Evolutionary conservation across 768 basidiomycete genomes (phyloP).

Genomic region (Boletus reticuloceps): DNA sequence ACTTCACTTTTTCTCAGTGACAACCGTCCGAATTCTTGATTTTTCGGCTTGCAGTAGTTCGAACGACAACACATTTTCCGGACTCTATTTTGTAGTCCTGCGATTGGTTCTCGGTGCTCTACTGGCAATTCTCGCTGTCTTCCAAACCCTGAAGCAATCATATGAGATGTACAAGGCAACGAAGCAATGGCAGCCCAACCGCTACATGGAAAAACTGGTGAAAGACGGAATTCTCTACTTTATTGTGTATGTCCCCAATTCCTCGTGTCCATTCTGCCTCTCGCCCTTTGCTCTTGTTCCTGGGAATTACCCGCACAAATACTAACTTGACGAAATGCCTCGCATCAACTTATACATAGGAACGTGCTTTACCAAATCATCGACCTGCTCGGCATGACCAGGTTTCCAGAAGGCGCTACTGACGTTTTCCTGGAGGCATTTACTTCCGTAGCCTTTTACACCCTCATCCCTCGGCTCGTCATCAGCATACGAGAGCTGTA

Average conservation of each 20-base stretch:
- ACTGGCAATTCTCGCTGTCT: background rate
- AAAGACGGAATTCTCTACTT: background rate
- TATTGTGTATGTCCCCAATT: background rate
- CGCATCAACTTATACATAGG: constrained; percentile 3
- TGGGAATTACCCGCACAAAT: no score
- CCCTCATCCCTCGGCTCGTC: background rate
- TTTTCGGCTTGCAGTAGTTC: background rate
- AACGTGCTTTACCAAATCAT: no score
- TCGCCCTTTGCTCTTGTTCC: no score
- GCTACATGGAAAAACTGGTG: background rate
- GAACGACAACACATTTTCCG: no score
- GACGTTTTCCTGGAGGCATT: no score
- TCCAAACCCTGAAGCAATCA: background rate
- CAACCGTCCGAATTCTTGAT: background rate
- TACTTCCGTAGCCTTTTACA: no score
- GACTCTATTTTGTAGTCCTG: background rate
- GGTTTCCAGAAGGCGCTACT: no score
- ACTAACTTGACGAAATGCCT: constrained; percentile 34
- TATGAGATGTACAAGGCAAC: background rate
- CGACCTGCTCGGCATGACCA: no score
- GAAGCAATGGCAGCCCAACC: background rate
- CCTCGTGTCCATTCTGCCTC: no score
- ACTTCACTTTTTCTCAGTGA: background rate
- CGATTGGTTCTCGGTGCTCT: background rate
- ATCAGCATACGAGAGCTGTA: background rate